Percentiles rank a stretch among this genome's conserved stretches.
Evolutionary conservation across 306 rosid species (phyloP).

Genomic region (Sphenostylis stenocarpa): DNA sequence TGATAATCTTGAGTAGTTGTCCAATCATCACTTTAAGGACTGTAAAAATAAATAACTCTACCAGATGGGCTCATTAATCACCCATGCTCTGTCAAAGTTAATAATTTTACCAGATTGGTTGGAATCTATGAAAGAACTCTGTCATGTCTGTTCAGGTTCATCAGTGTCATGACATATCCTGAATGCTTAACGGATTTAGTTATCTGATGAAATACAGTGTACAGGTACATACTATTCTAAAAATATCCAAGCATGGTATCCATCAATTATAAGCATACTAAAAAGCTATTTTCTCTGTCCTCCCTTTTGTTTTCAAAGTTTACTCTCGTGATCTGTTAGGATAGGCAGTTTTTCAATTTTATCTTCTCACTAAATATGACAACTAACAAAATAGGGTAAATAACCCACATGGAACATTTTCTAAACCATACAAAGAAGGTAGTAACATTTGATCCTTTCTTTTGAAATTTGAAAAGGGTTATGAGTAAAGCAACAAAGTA

Average conservation of each 20-base stretch:
- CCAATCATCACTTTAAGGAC: neutral
- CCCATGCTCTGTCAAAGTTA: neutral
- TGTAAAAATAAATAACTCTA: conserved; percentile 1
- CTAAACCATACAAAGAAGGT: conserved; percentile 31
- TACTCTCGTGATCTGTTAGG: neutral
- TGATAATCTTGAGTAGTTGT: neutral
- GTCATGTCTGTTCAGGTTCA: neutral
- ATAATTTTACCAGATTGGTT: neutral
- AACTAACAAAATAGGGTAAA: neutral
- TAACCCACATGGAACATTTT: neutral
- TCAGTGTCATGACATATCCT: neutral
- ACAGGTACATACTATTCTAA: neutral
- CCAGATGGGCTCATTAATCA: neutral
- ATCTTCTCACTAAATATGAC: neutral
- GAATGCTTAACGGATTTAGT: neutral
- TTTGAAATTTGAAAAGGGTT: conserved; percentile 37
- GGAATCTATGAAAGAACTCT: neutral
- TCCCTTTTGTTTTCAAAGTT: neutral
- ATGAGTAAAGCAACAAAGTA: conserved; percentile 47
- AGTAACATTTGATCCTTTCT: neutral
- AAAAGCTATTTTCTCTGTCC: neutral
- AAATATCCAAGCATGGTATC: too few species aligned
- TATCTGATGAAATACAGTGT: too few species aligned
- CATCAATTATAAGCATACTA: too few species aligned
- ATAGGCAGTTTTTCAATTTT: neutral